Percentiles rank a stretch among this genome's conserved stretches.
Conservation (phyloP, 139 green algal species). For the Astrephomene gubernaculifera region DNA sequence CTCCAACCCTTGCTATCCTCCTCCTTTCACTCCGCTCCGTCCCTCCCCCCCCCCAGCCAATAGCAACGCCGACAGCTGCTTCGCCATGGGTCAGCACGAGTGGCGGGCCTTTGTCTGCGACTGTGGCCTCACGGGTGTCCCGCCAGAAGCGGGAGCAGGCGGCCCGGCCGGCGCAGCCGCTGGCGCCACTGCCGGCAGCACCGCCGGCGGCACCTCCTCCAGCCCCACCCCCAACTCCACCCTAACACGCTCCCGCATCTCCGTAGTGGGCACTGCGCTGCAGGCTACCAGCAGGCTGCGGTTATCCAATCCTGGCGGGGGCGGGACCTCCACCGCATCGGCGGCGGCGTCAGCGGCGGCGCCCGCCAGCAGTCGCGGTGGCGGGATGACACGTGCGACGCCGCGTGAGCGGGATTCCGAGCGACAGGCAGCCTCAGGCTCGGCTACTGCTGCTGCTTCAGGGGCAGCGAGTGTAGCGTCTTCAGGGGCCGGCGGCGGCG, state of each 20-base stretch:
- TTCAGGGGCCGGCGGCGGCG: background rate
- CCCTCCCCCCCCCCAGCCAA: background rate
- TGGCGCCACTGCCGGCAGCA: background rate
- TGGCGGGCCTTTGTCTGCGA: conserved; percentile 26
- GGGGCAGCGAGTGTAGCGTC: no score
- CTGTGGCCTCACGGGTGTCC: background rate
- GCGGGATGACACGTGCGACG: background rate
- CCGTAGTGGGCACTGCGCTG: no score
- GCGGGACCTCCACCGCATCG: no score
- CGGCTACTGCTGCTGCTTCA: background rate
- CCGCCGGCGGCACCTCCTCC: background rate
- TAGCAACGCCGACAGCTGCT: conserved; percentile 15
- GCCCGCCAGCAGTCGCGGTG: no score
- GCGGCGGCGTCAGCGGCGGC: no score
- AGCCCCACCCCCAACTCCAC: no score
- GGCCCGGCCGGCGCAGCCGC: background rate
- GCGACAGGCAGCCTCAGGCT: background rate
- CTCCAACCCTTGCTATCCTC: no score
- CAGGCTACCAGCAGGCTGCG: no score
- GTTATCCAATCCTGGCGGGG: no score
- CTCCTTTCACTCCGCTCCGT: no score
- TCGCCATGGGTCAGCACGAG: conserved; percentile 17
- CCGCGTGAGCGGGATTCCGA: no score
- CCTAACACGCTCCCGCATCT: no score
- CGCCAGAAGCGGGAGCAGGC: background rate